phyloP scores from a whole-genome alignment of 75 land plant genomes.

The Gnetum montanum region DNA sequence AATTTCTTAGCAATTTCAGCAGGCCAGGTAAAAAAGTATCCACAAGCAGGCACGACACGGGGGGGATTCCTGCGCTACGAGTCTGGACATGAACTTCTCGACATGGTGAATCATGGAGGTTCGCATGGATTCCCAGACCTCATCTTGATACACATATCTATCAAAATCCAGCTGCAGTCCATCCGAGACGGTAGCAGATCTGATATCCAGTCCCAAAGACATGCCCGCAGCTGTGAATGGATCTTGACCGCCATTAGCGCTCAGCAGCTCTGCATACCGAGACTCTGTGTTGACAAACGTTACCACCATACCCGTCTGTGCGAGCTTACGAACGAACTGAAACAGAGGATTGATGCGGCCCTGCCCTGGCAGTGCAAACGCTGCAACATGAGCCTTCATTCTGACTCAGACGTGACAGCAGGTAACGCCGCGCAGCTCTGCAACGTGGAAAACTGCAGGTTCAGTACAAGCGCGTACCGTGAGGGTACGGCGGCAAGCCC shows the following conservation, averaged over 20 bases:
- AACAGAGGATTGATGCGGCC: constrained; percentile 37
- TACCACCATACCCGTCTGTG: constrained; percentile 30
- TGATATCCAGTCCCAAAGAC: constrained; percentile 25
- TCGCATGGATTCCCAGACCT: constrained; percentile 14
- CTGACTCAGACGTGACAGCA: constrained; percentile 16
- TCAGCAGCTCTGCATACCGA: constrained; percentile 11
- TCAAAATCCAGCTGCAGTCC: constrained; percentile 32
- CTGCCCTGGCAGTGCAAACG: constrained; percentile 22
- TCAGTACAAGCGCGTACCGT: constrained; percentile 18
- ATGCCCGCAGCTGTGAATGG: constrained; percentile 17
- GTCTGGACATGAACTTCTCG: constrained; percentile 17
- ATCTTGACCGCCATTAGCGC: neutral
- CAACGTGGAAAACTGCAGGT: constrained; percentile 24
- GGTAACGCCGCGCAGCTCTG: constrained; percentile 23
- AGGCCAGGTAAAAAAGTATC: constrained; percentile 36
- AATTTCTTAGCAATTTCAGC: constrained; percentile 21
- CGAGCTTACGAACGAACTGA: constrained; percentile 34
- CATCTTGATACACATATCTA: constrained; percentile 24
- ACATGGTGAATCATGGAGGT: constrained; percentile 21
- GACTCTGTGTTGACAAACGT: constrained; percentile 42
- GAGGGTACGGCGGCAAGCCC: constrained; percentile 53
- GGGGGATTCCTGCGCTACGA: neutral
- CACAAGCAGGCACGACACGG: constrained; percentile 11
- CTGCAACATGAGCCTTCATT: constrained; percentile 7
- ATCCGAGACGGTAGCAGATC: constrained; percentile 22